These are phyloP conservation scores for Rhizophagus sp. DNA, from an alignment of 192 early-diverging fungal genomes.

Conservation along the genomic window DNA sequence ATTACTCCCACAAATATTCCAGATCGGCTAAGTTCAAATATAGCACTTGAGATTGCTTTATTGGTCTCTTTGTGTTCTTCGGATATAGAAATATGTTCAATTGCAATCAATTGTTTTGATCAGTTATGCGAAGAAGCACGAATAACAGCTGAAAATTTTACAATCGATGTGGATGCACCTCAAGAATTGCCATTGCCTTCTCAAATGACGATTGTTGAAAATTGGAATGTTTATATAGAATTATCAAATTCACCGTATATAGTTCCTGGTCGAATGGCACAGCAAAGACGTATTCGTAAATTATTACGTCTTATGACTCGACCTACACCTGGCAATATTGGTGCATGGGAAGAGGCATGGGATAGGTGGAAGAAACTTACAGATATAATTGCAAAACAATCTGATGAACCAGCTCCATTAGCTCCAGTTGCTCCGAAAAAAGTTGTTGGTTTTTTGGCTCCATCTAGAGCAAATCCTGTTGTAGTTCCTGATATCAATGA, in stretches of 20 bases:
- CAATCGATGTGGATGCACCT: conserved; percentile 48
- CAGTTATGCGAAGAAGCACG: conserved; percentile 69
- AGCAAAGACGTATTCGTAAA: conserved; percentile 74
- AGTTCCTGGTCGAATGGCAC: conserved; percentile 63
- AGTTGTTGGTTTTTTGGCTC: background rate
- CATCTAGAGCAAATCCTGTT: background rate
- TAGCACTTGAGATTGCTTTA: conserved; percentile 72
- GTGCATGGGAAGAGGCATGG: conserved; percentile 85
- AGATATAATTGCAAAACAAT: conserved; percentile 33
- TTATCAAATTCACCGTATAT: conserved; percentile 50
- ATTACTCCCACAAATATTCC: background rate
- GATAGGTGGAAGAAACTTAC: conserved; percentile 70
- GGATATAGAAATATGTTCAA: conserved; percentile 64
- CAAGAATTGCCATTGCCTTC: conserved; percentile 30
- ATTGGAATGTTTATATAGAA: conserved; percentile 68
- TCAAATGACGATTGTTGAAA: conserved; percentile 67
- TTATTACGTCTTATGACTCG: conserved; percentile 65
- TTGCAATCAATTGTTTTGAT: conserved; percentile 65
- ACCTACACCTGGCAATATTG: conserved; percentile 72
- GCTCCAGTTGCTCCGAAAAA: conserved; percentile 25
- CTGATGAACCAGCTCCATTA: conserved; percentile 34
- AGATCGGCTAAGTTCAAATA: conserved; percentile 71
- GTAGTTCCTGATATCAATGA: conserved; percentile 20
- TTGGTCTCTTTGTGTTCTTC: conserved; percentile 72
- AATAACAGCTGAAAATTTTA: conserved; percentile 40